Percentiles rank a stretch among this genome's conserved stretches.
Evolutionary conservation across 345 rosid species (phyloP).

Genomic region (Linum tenue): DNA sequence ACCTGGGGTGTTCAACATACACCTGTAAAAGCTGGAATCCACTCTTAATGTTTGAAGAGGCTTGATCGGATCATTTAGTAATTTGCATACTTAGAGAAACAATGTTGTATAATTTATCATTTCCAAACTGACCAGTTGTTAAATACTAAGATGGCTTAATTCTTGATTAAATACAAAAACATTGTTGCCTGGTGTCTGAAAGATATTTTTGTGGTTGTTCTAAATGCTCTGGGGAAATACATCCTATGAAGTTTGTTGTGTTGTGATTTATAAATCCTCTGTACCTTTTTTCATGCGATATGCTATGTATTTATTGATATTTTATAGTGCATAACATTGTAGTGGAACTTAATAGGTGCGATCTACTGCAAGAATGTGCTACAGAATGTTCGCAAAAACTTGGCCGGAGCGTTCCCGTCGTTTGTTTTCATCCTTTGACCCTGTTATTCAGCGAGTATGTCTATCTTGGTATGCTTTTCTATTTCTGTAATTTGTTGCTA

Average conservation of each 20-base stretch:
- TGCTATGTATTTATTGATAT: not conserved
- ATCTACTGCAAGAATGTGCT: constrained; percentile 96
- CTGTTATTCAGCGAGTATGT: constrained; percentile 91
- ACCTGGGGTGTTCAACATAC: not conserved
- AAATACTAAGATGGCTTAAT: too few species aligned
- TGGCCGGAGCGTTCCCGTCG: constrained; percentile 99
- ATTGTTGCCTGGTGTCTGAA: not conserved
- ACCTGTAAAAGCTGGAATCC: too few species aligned
- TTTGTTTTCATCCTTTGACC: constrained; percentile 84
- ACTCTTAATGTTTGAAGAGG: too few species aligned
- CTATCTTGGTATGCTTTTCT: not conserved
- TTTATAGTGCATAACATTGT: not conserved
- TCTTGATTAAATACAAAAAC: too few species aligned
- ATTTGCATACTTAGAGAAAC: too few species aligned
- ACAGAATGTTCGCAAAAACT: constrained; percentile 92
- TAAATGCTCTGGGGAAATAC: not conserved
- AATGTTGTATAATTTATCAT: too few species aligned
- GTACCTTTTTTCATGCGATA: not conserved
- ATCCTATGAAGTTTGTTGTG: not conserved
- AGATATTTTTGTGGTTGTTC: not conserved
- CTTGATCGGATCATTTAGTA: too few species aligned
- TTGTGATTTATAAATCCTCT: not conserved
- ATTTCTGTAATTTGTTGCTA: not conserved
- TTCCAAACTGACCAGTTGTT: too few species aligned
- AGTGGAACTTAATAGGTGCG: constrained; percentile 54